Evolutionary conservation across 768 basidiomycete genomes (phyloP), one percentile per base, ranked within the genome.

Genomic region (Mycena alexandri): DNA sequence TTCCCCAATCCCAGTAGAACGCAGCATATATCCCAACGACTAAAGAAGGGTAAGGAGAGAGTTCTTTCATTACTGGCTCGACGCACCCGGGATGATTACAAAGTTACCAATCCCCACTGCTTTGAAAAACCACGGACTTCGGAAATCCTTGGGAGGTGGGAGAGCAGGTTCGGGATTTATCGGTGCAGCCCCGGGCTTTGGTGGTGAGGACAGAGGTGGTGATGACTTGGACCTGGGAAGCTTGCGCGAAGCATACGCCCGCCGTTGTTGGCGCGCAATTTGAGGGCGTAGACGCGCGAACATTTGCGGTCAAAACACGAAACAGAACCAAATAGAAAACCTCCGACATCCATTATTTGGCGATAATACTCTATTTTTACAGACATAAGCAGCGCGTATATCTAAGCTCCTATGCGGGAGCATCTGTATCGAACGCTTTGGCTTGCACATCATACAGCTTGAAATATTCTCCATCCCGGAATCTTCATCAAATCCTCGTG

Each of bases 381-480:
- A 38, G 38, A 11, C 11, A 38, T 38, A 11, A 10, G 34, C 34
- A 36, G 5, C 38, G 11, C 2, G n/a, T 36, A 43, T 42, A 33
- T 22, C 8, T 50, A 38, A 22, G 21, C 47, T 48, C 42, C 17
- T 42, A 57, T 2, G 42, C 47, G 25, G 48, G 19, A 46, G 17
- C 56, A 22, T 61, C n/a, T n/a, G n/a, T 46, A 13, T 24, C 51
- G 71, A 72, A 72, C 17, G 71, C 71, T 25, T 70, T 67, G 2
- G 72, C 69, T 25, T 75, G 76, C 12, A 76, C 57, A 19, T 64
- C 46, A 51, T 78, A 80, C 62, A 80, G 24, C 33, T 72, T 69
- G 22, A 73, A 71, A 50, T 80, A 80, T 33, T 74, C 71, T 0
- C 78, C 75, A 6, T 67, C 33, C n/a, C 0, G 50, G 53, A 38